Conservation (phyloP, 345 rosid species). For the Linum tenue region DNA sequence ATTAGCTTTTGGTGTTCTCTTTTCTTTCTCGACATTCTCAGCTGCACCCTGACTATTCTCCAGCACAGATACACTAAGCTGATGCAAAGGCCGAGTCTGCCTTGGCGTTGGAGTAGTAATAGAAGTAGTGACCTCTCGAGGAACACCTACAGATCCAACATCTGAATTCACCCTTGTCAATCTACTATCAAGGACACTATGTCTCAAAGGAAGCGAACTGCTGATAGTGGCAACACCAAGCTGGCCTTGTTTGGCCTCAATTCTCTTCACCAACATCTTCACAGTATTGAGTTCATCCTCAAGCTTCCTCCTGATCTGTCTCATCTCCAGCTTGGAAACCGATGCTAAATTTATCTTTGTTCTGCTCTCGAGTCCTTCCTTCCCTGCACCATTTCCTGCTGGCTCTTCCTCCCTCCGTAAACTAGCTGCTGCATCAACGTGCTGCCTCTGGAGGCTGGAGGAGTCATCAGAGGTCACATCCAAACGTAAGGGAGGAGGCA, state of each 20-base stretch:
- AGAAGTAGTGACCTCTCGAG: constrained; percentile 15
- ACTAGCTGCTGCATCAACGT: constrained; percentile 9
- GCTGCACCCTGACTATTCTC: constrained; percentile 58
- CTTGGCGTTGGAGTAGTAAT: constrained; percentile 45
- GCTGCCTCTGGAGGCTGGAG: constrained; percentile 26
- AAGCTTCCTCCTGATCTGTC: constrained; percentile 60
- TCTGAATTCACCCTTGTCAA: constrained; percentile 51
- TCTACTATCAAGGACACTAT: constrained; percentile 42
- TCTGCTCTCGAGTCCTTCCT: constrained; percentile 32
- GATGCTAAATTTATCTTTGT: constrained; percentile 50
- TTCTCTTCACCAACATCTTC: constrained; percentile 66
- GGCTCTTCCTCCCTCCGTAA: constrained; percentile 14
- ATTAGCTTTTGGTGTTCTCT: constrained; percentile 96
- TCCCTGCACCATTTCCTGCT: constrained; percentile 35
- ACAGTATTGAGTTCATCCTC: constrained; percentile 64
- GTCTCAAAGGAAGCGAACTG: constrained; percentile 25
- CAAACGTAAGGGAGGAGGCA: constrained; percentile 12
- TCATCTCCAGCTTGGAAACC: constrained; percentile 48
- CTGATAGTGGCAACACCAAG: constrained; percentile 30
- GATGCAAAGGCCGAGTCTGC: constrained; percentile 67
- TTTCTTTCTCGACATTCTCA: constrained; percentile 84
- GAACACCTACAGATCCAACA: constrained; percentile 40
- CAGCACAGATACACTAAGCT: constrained; percentile 53
- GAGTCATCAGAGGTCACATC: constrained; percentile 33
- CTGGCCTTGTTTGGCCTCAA: constrained; percentile 65